Conservation (phyloP, 441 rosid genomes). For the Aquilaria agallochum region DNA sequence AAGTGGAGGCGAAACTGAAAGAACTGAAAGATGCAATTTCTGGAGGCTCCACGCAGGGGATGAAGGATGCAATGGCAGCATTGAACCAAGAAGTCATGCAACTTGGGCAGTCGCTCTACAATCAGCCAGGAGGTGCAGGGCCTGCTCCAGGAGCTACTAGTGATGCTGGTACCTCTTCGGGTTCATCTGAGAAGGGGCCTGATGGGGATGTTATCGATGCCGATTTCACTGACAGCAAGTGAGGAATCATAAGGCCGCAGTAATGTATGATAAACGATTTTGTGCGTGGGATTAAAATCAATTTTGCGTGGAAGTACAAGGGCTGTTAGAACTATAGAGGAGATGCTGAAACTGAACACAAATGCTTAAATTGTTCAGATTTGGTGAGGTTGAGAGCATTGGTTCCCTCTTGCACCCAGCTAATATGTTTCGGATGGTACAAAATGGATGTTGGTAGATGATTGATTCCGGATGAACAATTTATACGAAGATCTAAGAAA, state of each 20-base stretch:
- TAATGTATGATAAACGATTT: no score
- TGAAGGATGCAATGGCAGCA: slow-evolving; percentile 83
- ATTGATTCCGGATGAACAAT: no score
- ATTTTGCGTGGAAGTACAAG: no score
- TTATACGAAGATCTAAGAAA: no score
- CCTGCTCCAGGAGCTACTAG: slow-evolving; percentile 57
- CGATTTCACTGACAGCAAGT: slow-evolving; percentile 81
- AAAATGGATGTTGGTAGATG: no score
- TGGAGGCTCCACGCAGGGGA: slow-evolving; percentile 58
- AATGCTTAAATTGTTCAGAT: no score
- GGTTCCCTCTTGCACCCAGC: no score
- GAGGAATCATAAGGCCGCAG: slow-evolving; percentile 15
- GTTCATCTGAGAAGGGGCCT: slow-evolving; percentile 52
- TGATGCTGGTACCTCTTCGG: slow-evolving; percentile 55
- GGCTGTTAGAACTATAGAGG: no score
- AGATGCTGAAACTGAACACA: no score
- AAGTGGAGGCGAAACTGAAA: slow-evolving; percentile 74
- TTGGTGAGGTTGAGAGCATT: no score
- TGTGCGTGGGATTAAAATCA: no score
- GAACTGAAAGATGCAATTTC: slow-evolving; percentile 74
- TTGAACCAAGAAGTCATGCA: slow-evolving; percentile 94
- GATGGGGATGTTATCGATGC: slow-evolving; percentile 92
- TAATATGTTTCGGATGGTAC: no score
- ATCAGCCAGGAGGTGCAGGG: slow-evolving; percentile 71
- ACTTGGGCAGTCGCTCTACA: slow-evolving; percentile 83